Evolutionary conservation across 169 alveolate species (phyloP), one percentile per base, ranked within the genome.

Genomic region (Plasmodium relictum): DNA sequence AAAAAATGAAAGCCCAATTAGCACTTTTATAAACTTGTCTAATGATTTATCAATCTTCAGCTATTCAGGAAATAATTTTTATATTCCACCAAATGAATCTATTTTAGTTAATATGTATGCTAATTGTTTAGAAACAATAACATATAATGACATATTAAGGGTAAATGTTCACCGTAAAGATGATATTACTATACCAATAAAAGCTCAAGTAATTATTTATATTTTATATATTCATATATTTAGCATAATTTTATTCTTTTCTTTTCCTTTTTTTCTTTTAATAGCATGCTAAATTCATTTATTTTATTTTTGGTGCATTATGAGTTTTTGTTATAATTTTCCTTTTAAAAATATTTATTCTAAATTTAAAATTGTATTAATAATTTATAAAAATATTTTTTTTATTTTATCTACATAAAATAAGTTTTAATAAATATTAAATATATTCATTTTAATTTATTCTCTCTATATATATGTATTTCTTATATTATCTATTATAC

Each of bases 1-100:
- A 62, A 78, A 65, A 78, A 78, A 78, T 65, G 89, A 78, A 78
- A 78, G 89, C n/a, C 89, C 89, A 12, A 78, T 78, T 65, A 78
- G n/a, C 22, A 65, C 89, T 26, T 78, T 78, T 78, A 78, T 78
- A 24, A 78, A 26, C 24, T 65, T 78, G 45, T 78, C 89, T 24
- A 78, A 78, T 44, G 63, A 58, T 14, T 22, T 24, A 48, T 22
- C 89, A n/a, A 44, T 78, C 12, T 78, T 78, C 76, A 63, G 37
- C 6, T 78, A 26, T 65, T 78, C 73, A 22, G 58, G 42, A 45
- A 78, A 78, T 78, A 78, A 50, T 54, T 78, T 78, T 42, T 78
- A 63, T 39, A 63, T 78, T 22, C 74, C 63, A 37, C 70, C 89
- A 1, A 20, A 63, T 56, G 48, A 63, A 37, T 78, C 78, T 14